Percentiles rank a stretch among this genome's conserved stretches.
Conservation (phyloP, 495 filamentous ascomycete species). For the Penicillium simplicissimum region DNA sequence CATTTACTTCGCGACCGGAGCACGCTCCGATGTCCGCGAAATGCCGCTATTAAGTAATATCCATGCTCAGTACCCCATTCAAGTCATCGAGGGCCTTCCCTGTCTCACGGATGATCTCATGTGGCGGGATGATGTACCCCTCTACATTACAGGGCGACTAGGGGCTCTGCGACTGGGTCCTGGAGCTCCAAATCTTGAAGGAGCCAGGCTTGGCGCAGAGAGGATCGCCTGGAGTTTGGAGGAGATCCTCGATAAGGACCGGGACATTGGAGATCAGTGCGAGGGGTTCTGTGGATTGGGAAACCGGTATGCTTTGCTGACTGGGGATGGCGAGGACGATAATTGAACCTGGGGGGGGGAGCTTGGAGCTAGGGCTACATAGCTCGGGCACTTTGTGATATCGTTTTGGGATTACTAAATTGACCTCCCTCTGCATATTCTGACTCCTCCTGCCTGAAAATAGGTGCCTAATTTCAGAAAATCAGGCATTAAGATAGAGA, state of each 20-base stretch:
- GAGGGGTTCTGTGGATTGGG: slow-evolving; percentile 36
- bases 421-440: too few relatives aligned
- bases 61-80: slow-evolving; percentile 53
- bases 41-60: slow-evolving; percentile 54
- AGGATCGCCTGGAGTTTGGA: slow-evolving; percentile 60
- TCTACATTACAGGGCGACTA: slow-evolving; percentile 62
- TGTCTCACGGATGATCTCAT: slow-evolving; percentile 63
- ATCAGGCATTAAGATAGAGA: too few relatives aligned
- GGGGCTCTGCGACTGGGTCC: slow-evolving; percentile 60
- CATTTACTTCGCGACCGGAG: slow-evolving; percentile 65
- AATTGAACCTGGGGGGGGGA: neutral
- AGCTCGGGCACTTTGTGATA: slow-evolving; percentile 1
- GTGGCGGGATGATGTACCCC: slow-evolving; percentile 60
- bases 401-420: too few relatives aligned
- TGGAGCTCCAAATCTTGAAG: slow-evolving; percentile 61
- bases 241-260: slow-evolving; percentile 42
- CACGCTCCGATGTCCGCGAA: slow-evolving; percentile 48
- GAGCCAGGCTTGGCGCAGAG: slow-evolving; percentile 63
- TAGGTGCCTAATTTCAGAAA: too few relatives aligned
- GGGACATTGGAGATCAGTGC: slow-evolving; percentile 27
- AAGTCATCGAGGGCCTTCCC: slow-evolving; percentile 54
- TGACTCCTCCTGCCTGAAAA: too few relatives aligned
- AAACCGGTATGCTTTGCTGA: slow-evolving; percentile 36
- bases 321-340: slow-evolving; percentile 14
- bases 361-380: slow-evolving; percentile 7